Evolutionary conservation across 2,329 filamentous ascomycete genomes (phyloP), one percentile per base, ranked within the genome.

Genomic region (Tolypocladium cylindrosporum): DNA sequence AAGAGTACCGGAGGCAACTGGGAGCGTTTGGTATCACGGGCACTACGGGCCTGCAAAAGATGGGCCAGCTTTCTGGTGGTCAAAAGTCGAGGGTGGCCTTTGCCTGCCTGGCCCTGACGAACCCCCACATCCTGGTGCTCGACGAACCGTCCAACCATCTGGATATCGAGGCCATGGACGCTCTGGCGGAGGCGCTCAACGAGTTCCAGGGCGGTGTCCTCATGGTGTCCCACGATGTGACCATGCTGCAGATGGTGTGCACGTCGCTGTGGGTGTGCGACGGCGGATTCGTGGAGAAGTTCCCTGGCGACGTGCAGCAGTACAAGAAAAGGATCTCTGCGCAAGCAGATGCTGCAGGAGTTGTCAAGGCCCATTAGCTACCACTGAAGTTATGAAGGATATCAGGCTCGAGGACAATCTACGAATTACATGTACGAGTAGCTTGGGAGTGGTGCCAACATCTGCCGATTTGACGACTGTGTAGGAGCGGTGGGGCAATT

Each of bases 121-220:
- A 97, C 74, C 94, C 94, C 21, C 94, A 99, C 70, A 97, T 99
- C 64, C 82, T 99, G 53, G 93, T 99, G 61, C 89, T 99, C 55
- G 94, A 99, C 82, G 94, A 99, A 75, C 94, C 94, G 71, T 96
- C 91, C 63, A 99, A 99, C 79, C 94, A 99, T 74, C 79, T 99
- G 67, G 94, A 99, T 84, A 97, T 99, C 66, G 94, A 99, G 74
- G 94, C 94, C 63, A 97, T 99, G 94, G 94, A 99, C 72, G 93
- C 94, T 13, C 79, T 99, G 56, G 87, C 90, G 5, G 85, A 88
- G 37, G 94, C 94, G 19, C 79, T 99, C 65, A 82, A 85, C 65
- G 84, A 87, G 63, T 99, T 97, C 77, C 83, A 96, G 75, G 94
- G 94, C 61, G 94, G 94, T 72, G 92, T 99, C 58, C 78, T 99